Base-by-base conservation (phyloP, 2,329 filamentous ascomycete species). In the Rhexocercosporidium sp. region DNA sequence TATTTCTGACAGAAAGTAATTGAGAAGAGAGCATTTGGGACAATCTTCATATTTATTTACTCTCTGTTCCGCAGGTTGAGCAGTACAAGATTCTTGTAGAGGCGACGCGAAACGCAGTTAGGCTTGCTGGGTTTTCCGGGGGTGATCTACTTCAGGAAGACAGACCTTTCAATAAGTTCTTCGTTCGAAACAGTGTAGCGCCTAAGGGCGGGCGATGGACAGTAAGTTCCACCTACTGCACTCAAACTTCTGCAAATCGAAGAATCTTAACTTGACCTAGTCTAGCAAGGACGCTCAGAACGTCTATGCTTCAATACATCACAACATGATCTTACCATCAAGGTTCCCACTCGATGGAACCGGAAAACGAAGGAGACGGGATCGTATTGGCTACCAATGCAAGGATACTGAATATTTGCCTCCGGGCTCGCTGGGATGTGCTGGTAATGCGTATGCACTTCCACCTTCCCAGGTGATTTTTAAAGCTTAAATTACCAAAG, bases 91-190 rank as follows among this genome's bases (percentile, higher is more conserved):
- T 57, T 4, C 25, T 57, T n/a, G 25, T 57, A 20, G 53, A 57
- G 18, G 25, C 53, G 34, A 57, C 53, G 9, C 53, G 53, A 37
- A 57, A 57, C 53, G 53, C 29, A 31, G 53, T 57, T n/a, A 39
- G 53, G 29, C 53, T 57, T 57, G 53, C 53, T 57, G 18, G 27
- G 29, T 57, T 57, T 57, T 57, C 53, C 34, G 53, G 53, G 34
- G 20, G 12, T 37, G 53, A 57, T 57, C 29, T 57, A 20, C 8
- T 57, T 57, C 25, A 57, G 29, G 53, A 57, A 57, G 53, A 57
- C 18, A 57, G 53, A 37, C 18, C 53, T 57, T 57, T 11, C 27
- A 57, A 57, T 37, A 57, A 57, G 18, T 57, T 57, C 27, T 57
- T 57, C 18, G 53, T 57, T 34, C 53, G 53, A 57, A 57, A 57